A percentile compares a stretch with the other conserved stretches of the same genome.
phyloP scores from a whole-genome alignment of 345 rosid genomes.

The Citrus maxima region DNA sequence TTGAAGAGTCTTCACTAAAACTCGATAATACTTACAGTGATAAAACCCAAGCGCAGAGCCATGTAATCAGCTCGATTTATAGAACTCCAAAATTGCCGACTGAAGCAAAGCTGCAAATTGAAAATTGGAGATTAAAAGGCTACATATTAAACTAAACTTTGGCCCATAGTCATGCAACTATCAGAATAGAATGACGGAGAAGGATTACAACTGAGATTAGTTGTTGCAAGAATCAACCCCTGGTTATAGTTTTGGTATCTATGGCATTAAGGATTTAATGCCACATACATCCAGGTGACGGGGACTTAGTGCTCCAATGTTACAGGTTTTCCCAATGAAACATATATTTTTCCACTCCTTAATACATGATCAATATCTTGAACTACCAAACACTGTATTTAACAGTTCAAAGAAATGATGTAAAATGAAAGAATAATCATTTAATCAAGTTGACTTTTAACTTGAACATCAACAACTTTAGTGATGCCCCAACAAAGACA shows the following conservation, averaged over 20 bases:
- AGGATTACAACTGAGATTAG: background rate
- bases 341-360: background rate
- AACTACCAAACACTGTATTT: background rate
- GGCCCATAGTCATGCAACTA: background rate
- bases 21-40: slow-evolving; percentile 42
- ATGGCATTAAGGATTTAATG: background rate
- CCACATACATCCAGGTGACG: background rate
- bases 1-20: slow-evolving; percentile 1
- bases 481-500: background rate
- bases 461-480: background rate
- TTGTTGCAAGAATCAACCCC: background rate
- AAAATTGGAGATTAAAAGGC: background rate
- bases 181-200: background rate
- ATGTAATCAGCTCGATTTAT: slow-evolving; percentile 54
- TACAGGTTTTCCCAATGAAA: background rate
- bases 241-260: background rate
- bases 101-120: slow-evolving; percentile 57
- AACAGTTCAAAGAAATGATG: background rate
- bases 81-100: slow-evolving; percentile 79
- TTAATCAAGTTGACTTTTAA: background rate
- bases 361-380: background rate
- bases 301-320: background rate
- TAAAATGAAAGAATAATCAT: background rate
- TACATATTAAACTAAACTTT: background rate
- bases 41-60: slow-evolving; percentile 66